phyloP scores from a whole-genome alignment of 495 filamentous ascomycete genomes.

The Podospora anserina region DNA sequence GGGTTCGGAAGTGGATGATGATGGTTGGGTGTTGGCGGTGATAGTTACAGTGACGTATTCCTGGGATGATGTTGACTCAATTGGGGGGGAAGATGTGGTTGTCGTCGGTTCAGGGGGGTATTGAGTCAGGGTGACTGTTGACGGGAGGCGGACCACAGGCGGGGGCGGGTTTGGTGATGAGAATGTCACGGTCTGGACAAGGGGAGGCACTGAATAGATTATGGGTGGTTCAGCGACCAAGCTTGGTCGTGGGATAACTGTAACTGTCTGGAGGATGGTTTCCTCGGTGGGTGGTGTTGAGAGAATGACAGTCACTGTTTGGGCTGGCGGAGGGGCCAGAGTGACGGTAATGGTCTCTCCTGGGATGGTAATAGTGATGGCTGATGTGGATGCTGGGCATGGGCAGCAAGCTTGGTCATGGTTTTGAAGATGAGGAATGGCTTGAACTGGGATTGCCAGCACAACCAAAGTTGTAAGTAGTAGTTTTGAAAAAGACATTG shows the following conservation, averaged over 20 bases:
- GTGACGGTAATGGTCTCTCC: not conserved
- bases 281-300: not conserved
- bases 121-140: not conserved
- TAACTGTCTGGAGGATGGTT: not conserved
- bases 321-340: not conserved
- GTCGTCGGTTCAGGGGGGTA: not conserved
- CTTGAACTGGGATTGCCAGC: not conserved
- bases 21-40: not conserved
- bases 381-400: conserved; percentile 14
- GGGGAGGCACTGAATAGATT: not conserved
- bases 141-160: not conserved
- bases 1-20: not conserved
- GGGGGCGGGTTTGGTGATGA: not conserved
- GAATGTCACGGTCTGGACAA: not conserved
- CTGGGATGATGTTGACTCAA: not conserved
- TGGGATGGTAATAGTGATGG: not conserved
- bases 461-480: not conserved
- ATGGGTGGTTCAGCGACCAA: not conserved
- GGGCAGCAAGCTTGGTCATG: not conserved
- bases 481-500: not conserved
- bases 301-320: not conserved
- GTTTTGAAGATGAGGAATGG: conserved; percentile 5
- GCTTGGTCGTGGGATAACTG: not conserved
- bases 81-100: not conserved
- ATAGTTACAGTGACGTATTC: not conserved